Evolutionary conservation across 108 stramenopile genomes (phyloP), one percentile per base, ranked within the genome.

Genomic region (Cyclotella cryptica): DNA sequence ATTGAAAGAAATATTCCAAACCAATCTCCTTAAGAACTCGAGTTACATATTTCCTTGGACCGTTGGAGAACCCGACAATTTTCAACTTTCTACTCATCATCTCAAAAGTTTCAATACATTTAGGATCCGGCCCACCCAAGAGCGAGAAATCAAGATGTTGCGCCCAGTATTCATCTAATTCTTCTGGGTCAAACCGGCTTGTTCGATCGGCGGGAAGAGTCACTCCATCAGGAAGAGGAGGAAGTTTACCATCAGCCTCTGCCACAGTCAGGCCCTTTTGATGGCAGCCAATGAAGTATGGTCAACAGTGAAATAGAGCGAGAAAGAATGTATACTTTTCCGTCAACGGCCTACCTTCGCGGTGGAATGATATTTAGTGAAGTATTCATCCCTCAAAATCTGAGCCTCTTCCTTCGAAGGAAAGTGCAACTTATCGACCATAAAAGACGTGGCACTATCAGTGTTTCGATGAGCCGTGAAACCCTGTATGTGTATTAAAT

Each of bases 391-490:
- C 17, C 92, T 85, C 17, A 96, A 22, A 13, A 35, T 29, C 54
- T 79, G 79, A 53, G 94, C 94, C 13, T 69, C 75, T 59, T 80
- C 81, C 21, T 57, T 52, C 17, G 63, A 66, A 19, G 66, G 62
- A 71, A 96, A 93, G 42, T 85, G 76, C 13, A 89, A 65, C 17
- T 83, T 77, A 19, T 89, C 91, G 15, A 88, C 76, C 94, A 96
- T 96, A 86, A 88, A 91, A 39, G 76, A 73, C 42, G 81, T 83
- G 4, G 85, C 85, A 14, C 81, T 85, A 19, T 86, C 77, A 12
- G 85, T 86, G 64, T 93, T 96, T 29, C 94, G 87, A 77, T 96
- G 91, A 15, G 83, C 74, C 13, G 90, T 91, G 77, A 96, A 96
- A 27, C 92, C 94, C 77, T 78, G 46, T 51, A 74, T 10, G 19